Base-by-base conservation (phyloP, 164 flowering plant species). In the Umbellularia californica region DNA sequence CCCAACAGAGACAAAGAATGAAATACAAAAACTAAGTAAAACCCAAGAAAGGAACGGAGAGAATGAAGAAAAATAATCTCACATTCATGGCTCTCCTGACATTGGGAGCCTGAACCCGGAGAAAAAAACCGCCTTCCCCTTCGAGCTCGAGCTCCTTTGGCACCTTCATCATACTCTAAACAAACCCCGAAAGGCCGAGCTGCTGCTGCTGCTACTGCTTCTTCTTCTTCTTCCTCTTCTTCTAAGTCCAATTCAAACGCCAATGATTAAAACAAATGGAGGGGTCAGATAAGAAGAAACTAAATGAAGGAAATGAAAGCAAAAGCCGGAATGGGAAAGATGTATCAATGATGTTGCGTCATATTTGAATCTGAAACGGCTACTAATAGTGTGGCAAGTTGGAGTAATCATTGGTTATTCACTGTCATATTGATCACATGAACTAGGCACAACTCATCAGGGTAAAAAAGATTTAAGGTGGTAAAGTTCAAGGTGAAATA, bases 41-140 rank as follows among this genome's bases (percentile, higher is more conserved):
- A 35, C 47, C 47, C 47, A 35, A 35, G 47, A 35, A 15, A 55
- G n/a, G 25, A 27, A 24, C 2, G 41, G n/a, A 69, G 20, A 47
- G 14, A 25, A n/a, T 24, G n/a, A 5, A 23, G 30, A 30, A 30
- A 2, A 69, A 60, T n/a, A 68, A 24, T 71, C 80, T 78, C 65
- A 91, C 92, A 70, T 74, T 81, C 76, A 87, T 15, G 17, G 87
- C 83, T 20, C 22, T 74, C 11, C 82, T 72, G 47, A 85, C 65
- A 69, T 90, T 86, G 3, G 91, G 91, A 68, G 84, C 33, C 70
- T 87, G 92, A 70, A 87, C 75, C 9, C 80, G 78, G 52, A 90
- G 84, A 14, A 3, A 19, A 19, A 55, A 13, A 19, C 60, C 20
- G 19, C 77, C 58, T 19, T 75, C 85, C 77, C 85, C 84, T 0